Base-by-base conservation (phyloP, 345 rosid genomes). In the Brassica rapa region DNA sequence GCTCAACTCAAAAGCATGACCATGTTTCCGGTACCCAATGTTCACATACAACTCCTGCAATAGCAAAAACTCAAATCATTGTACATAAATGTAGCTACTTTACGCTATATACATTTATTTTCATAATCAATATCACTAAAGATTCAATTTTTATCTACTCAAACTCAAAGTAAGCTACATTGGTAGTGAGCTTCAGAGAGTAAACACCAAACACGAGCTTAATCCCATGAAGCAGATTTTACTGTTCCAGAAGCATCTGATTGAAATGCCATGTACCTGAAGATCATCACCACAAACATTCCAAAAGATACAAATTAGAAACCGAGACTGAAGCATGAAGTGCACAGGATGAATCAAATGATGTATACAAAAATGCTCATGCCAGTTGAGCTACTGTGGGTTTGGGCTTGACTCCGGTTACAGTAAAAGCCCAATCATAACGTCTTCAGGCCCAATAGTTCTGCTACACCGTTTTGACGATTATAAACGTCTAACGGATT, bases 201-300 rank as follows among this genome's bases (percentile, higher is more conserved):
- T 46, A 15, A 33, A 19, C 65, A 68, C 39, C 39, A 27, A 37
- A 53, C 62, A 46, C 55, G 46, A 46, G 49, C 61, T 16, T 72
- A 11, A 16, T 9, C 60, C 14, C 65, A 46, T 27, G 19, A 49
- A 60, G 73, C 24, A 56, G 64, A 87, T 76, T 56, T 16, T 69
- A 87, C 77, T 75, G 84, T 1, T 85, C 76, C 71, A 93, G 92
- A 49, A 93, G 98, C 92, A 86, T 88, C 79, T 93, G 97, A 82
- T 93, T 89, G 43, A 93, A 93, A 86, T 93, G 95, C 98, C 97
- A 93, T 2, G 89, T 91, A 11, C 98, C 98, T 93, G 92, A 83
- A 82, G 23, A 62, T 3, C 46, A 32, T 55, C 7, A 1, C 51
- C 60, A 35, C 59, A 65, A 43, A 71, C 68, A 53, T 73, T 27